These are phyloP conservation scores for Claviceps sp. DNA, from an alignment of 2,329 filamentous ascomycete genomes.

Conservation along the genomic window DNA sequence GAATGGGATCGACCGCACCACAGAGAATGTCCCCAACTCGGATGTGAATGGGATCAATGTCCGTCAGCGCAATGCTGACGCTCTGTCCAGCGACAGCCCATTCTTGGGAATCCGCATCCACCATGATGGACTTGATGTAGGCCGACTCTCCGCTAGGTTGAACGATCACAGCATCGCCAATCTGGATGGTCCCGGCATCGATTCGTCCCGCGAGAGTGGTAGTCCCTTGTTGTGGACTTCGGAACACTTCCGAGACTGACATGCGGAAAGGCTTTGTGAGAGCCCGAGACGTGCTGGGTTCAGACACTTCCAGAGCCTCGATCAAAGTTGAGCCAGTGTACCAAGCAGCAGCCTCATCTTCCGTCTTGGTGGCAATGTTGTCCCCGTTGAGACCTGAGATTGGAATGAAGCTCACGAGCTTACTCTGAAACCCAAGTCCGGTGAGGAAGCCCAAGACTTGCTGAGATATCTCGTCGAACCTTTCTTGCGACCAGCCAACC, in stretches of 20 bases:
- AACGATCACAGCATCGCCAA: constrained; percentile 66
- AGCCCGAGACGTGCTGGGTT: constrained; percentile 51
- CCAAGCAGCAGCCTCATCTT: constrained; percentile 53
- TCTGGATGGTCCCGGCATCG: constrained; percentile 70
- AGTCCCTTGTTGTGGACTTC: constrained; percentile 65
- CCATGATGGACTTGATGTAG: constrained; percentile 67
- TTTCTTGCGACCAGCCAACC: constrained; percentile 65
- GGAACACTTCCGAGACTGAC: constrained; percentile 78
- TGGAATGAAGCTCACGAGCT: constrained; percentile 76
- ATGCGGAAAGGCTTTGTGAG: constrained; percentile 72
- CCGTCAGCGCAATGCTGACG: constrained; percentile 65
- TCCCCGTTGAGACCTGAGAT: constrained; percentile 82
- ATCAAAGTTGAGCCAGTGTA: constrained; percentile 69
- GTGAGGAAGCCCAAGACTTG: constrained; percentile 75
- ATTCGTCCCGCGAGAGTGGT: constrained; percentile 78
- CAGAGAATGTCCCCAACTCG: constrained; percentile 81
- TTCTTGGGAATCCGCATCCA: constrained; percentile 58
- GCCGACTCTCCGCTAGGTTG: constrained; percentile 75
- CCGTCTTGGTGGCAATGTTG: constrained; percentile 56
- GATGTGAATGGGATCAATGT: constrained; percentile 76
- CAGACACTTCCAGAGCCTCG: constrained; percentile 72
- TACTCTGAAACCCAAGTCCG: constrained; percentile 66
- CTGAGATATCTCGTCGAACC: constrained; percentile 74
- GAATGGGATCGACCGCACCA: constrained; percentile 50
- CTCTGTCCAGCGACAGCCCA: constrained; percentile 94